phyloP scores from a whole-genome alignment of 2,329 filamentous ascomycete species.

The Colletotrichum graminicola region DNA sequence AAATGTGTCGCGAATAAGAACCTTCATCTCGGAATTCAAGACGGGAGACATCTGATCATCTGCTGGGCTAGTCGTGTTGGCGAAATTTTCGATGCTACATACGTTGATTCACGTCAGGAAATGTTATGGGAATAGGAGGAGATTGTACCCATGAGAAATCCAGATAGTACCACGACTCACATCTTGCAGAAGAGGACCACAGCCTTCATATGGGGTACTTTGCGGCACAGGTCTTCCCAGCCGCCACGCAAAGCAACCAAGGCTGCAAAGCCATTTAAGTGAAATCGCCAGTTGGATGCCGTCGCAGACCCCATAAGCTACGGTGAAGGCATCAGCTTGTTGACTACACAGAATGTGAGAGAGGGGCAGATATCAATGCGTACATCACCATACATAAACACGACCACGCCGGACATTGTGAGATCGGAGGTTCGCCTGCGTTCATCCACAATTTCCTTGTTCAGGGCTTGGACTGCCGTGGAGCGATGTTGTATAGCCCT shows the following conservation, averaged over 20 bases:
- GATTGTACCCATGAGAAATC: neutral
- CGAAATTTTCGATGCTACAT: conserved; percentile 50
- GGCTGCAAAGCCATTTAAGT: conserved; percentile 46
- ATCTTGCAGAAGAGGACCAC: conserved; percentile 20
- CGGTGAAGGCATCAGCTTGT: neutral
- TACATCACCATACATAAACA: conserved; percentile 34
- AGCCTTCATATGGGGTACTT: neutral
- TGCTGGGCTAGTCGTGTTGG: conserved; percentile 54
- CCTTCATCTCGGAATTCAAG: conserved; percentile 43
- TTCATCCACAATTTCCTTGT: conserved; percentile 45
- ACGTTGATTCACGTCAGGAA: conserved; percentile 11
- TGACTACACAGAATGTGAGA: neutral
- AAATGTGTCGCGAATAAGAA: conserved; percentile 48
- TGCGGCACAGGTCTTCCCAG: neutral
- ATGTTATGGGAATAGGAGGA: no score
- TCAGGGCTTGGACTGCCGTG: conserved; percentile 49
- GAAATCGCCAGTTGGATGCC: conserved; percentile 51
- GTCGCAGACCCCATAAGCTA: conserved; percentile 47
- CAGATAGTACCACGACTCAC: neutral
- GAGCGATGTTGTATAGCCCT: conserved; percentile 50
- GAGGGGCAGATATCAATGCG: neutral
- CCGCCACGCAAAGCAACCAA: conserved; percentile 39
- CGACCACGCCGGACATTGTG: conserved; percentile 24
- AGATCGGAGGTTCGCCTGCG: conserved; percentile 32
- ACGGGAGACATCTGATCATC: conserved; percentile 47